Evolutionary conservation across 1,284 basidiomycete genomes (phyloP), one percentile per base, ranked within the genome.

Genomic region (Sanguinoderma infundibulare): DNA sequence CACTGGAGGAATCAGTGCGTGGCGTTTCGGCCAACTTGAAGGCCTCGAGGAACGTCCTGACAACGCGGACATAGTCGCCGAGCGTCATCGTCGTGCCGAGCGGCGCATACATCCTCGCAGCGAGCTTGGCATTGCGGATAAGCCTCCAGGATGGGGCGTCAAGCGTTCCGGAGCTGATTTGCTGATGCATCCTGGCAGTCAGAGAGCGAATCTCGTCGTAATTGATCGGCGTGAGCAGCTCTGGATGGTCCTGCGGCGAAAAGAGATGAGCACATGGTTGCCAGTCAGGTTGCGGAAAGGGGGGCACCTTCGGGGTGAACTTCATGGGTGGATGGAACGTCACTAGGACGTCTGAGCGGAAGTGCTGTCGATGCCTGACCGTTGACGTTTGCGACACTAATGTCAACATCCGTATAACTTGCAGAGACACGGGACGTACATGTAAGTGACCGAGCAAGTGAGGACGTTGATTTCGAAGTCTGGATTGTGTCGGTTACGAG

Each of bases 131-230:
- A 15, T 83, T 84, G 42, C 91, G 85, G 40, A 94, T 81, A 24
- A 91, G 76, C 64, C 87, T 83, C 92, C 94, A 95, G 7, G 89
- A 90, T 22, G 93, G 94, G 1, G 92, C 87, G 66, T 94, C 90
- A 49, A 94, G 81, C 0, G 91, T 92, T 1, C 91, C 92, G 28
- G 84, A 83, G 60, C 87, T 85, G 62, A 95, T 92, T 63, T 84
- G 79, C 42, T 83, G 78, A 53, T 90, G 85, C 70, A 95, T 83
- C 56, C 77, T 79, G 2, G 83, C 72, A 1, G 93, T 95, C 22
- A 94, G 71, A 3, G 74, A 69, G 22, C 87, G 83, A 58, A 95
- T 85, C 49, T 82, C 70, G 26, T 77, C 68, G 68, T 85, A 89
- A 57, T 92, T 78, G 5, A 88, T 82, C 0, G 91, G 90, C 3